These are phyloP conservation scores for Tagetes erecta DNA, from an alignment of 129 eudicot genomes.

Conservation along the genomic window DNA sequence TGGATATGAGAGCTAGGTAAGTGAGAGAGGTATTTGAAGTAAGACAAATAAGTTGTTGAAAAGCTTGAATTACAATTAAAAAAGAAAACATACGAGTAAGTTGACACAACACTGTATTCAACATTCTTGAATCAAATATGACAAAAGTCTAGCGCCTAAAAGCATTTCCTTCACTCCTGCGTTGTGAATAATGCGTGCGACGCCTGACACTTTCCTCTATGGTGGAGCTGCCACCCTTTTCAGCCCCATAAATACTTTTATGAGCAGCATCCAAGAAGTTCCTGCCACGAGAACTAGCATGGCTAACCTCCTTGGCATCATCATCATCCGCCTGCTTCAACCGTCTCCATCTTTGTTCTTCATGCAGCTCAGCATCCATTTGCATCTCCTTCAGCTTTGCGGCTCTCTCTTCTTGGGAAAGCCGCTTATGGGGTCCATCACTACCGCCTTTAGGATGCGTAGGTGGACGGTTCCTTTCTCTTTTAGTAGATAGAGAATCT, in stretches of 20 bases:
- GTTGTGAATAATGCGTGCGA: constrained; percentile 72
- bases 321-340: constrained; percentile 74
- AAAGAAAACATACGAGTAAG: neutral
- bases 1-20: neutral
- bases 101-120: neutral
- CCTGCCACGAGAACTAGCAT: constrained; percentile 46
- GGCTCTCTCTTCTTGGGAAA: constrained; percentile 86
- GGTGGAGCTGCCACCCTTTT: constrained; percentile 89
- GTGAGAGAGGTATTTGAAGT: neutral
- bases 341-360: constrained; percentile 94
- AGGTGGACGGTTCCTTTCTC: constrained; percentile 29
- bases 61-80: neutral
- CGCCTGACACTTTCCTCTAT: constrained; percentile 97
- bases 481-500: constrained; percentile 29
- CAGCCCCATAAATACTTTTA: constrained; percentile 79
- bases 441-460: constrained; percentile 31
- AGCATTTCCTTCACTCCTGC: constrained; percentile 71
- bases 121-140: constrained; percentile 1
- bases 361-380: constrained; percentile 88
- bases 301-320: constrained; percentile 69
- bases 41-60: neutral
- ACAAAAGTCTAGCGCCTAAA: constrained; percentile 50
- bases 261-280: constrained; percentile 79
- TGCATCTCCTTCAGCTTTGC: constrained; percentile 84
- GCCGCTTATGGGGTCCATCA: constrained; percentile 35